A percentile compares a stretch with the other conserved stretches of the same genome.
phyloP scores from a whole-genome alignment of 2,329 filamentous ascomycete genomes.

The Chlorencoelia australis region DNA sequence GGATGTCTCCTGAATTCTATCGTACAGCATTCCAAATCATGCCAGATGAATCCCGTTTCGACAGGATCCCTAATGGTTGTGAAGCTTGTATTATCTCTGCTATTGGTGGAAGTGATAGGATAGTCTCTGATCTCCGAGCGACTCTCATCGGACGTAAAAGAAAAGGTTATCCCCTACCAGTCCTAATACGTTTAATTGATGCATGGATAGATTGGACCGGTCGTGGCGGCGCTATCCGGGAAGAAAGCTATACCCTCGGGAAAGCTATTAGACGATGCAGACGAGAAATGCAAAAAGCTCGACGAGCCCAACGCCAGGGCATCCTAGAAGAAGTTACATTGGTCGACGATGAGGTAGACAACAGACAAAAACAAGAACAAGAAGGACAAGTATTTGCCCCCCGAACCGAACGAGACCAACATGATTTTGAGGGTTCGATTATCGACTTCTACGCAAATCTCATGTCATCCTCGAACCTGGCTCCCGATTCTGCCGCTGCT shows the following conservation, averaged over 20 bases:
- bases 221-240: constrained; percentile 1
- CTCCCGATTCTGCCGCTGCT: too few relatives aligned
- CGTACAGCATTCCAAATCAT: constrained; percentile 24
- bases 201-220: constrained; percentile 13
- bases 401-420: constrained; percentile 2
- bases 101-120: constrained; percentile 34
- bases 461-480: constrained; percentile 4
- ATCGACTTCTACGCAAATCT: constrained; percentile 14
- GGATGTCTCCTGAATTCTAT: constrained; percentile 32
- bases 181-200: constrained; percentile 14
- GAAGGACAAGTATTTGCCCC: too few relatives aligned
- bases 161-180: constrained; percentile 6
- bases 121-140: constrained; percentile 37
- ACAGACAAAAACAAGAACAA: too few relatives aligned
- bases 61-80: constrained; percentile 31
- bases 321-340: too few relatives aligned
- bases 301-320: too few relatives aligned
- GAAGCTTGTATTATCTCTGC: constrained; percentile 43
- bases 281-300: constrained; percentile 31
- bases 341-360: too few relatives aligned
- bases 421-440: constrained; percentile 14
- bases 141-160: constrained; percentile 32
- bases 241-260: constrained; percentile 7
- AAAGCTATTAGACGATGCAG: constrained; percentile 8
- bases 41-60: constrained; percentile 25